Evolutionary conservation across 1,139 yeast genomes (phyloP), one percentile per base, ranked within the genome.

Genomic region (Diutina scorzettiae): DNA sequence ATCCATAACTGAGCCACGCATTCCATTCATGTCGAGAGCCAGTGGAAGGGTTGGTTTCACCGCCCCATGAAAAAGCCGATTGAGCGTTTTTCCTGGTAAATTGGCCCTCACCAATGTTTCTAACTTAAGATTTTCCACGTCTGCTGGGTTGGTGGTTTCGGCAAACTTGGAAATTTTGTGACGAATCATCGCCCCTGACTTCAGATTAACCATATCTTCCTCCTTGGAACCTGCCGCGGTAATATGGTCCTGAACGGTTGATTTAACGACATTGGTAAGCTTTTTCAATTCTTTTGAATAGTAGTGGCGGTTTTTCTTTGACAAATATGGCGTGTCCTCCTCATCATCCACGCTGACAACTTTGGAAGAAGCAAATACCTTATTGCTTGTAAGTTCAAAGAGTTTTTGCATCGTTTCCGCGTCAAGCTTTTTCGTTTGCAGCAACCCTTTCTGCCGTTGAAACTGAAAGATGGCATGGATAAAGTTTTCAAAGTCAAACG

Each of bases 401-500:
- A 85, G 60, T 46, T 74, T 72, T 47, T 71, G 76, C 43, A 81
- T 62, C 0, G 95, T 83, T 43, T 67, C 69, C 39, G 71, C 66
- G 55, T 84, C 91, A 37, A 85, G 63, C 48, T 72, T 71, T 51
- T 78, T 60, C n/a, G 73, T 71, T 47, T 69, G 68, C 5, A 73
- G 71, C 20, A 83, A 55, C 50, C 76, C 74, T 51, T 71, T 71
- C 48, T 81, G 83, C 56, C 76, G 81, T 54, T 84, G 93, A 54
- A 82, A 83, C 43, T 82, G 75, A 2, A 82, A 80, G 42, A 78
- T 59, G 42, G 78, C 68, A 47, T 78, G 50, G 69, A 75, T 65
- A 49, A 78, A 78, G 45, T 71, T 71, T 44, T 78, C 81, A 45
- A 78, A 78, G 51, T 85, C 94, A 56, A 81, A 79, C 0, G 95